A percentile compares a stretch with the other conserved stretches of the same genome.
These are phyloP conservation scores for Aspergillus biplanus DNA, from an alignment of 495 filamentous ascomycete genomes.

Conservation along the genomic window DNA sequence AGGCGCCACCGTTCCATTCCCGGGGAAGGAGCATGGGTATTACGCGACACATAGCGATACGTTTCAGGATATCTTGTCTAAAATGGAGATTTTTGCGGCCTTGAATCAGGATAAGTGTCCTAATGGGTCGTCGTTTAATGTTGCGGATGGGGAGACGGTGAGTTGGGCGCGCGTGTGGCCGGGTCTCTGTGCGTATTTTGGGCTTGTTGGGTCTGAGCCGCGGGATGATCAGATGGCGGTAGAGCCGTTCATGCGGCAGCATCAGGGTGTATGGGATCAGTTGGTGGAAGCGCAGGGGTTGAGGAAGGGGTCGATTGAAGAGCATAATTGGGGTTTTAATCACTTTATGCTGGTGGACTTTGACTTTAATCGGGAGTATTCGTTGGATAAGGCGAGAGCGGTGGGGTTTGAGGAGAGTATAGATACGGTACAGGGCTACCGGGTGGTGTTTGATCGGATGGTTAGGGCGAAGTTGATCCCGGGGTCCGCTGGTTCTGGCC, in stretches of 20 bases:
- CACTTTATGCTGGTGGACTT: slow-evolving; percentile 6
- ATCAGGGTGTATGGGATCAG: not conserved
- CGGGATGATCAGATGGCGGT: slow-evolving; percentile 18
- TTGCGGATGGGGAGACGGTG: slow-evolving; percentile 33
- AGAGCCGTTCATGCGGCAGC: not conserved
- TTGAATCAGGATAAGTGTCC: slow-evolving; percentile 25
- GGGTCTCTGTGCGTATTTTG: slow-evolving; percentile 40
- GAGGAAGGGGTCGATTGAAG: not conserved
- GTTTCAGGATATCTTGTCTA: slow-evolving; percentile 41
- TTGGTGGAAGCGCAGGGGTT: not conserved
- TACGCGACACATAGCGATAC: slow-evolving; percentile 33
- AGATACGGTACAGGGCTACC: slow-evolving; percentile 22
- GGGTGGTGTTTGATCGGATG: slow-evolving; percentile 23
- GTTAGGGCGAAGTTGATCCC: slow-evolving; percentile 23
- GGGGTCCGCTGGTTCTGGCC: not conserved
- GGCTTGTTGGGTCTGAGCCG: slow-evolving; percentile 35
- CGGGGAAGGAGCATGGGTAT: slow-evolving; percentile 32
- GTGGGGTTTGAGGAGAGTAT: slow-evolving; percentile 22
- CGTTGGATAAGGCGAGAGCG: slow-evolving; percentile 13
- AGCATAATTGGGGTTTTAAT: not conserved
- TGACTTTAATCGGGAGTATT: slow-evolving; percentile 8
- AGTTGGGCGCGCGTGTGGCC: slow-evolving; percentile 43
- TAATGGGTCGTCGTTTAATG: slow-evolving; percentile 36
- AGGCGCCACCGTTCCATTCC: slow-evolving; percentile 35
- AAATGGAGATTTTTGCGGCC: slow-evolving; percentile 40